Evolutionary conservation across 768 basidiomycete genomes (phyloP), one percentile per base, ranked within the genome.

Genomic region (Leucocoprinus sp.): DNA sequence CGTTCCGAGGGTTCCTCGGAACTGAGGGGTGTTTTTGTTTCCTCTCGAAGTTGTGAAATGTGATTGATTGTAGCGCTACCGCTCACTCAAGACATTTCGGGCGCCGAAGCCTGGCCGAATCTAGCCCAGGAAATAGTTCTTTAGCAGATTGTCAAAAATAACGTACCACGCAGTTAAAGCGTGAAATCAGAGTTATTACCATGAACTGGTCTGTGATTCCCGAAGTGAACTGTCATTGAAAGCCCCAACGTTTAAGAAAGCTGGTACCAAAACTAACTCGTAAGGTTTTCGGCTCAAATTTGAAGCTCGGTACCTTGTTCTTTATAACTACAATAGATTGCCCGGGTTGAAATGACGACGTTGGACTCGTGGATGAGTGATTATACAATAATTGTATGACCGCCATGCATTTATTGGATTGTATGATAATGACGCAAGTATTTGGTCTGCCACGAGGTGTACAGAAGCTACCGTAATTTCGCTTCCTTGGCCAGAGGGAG

Each of bases 191-290:
- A n/a, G n/a, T n/a, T n/a, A n/a, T 7, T 39, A 15, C 24, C 14
- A 7, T 39, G 37, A 39, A 18, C 37, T 39, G 37, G 37, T 39
- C 37, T 39, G 37, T 23, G 1, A 39, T 21, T 39, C 37, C 37
- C 37, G 37, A 39, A 23, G 37, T 26, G 24, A 39, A 15, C 37
- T 22, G 26, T n/a, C n/a, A 9, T 39, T 26, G 17, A 39, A 12
- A 9, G 19, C n/a, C 31, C 31, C 31, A 14, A 31, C 31, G 31
- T 14, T 14, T 14, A 14, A 6, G 11, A 31, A 31, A 31, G 31
- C 6, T 31, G n/a, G 31, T 12, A 8, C 31, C 8, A 3, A 14
- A 12, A 31, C 9, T 28, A 28, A 14, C 14, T 11, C n/a, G 31
- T 14, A 31, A n/a, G 14, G 31, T 8, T 31, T 12, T 31, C 31